Evolutionary conservation across 306 rosid species (phyloP).

Genomic region (Pyrus pyrifolia): DNA sequence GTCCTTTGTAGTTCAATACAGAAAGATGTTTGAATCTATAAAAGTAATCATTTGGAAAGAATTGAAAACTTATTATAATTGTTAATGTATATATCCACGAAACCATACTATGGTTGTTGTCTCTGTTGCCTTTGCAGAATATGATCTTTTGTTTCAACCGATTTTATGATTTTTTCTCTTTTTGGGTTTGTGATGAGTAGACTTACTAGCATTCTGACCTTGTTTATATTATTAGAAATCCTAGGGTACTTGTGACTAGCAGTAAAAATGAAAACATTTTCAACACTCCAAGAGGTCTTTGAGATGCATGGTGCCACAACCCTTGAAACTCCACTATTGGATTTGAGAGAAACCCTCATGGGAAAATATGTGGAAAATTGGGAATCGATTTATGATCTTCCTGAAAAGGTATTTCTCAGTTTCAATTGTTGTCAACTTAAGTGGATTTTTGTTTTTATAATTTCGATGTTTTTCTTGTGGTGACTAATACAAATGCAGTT

Average conservation of each 20-base stretch:
- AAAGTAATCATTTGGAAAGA: background rate
- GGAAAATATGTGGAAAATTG: slow-evolving; percentile 97
- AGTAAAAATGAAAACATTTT: slow-evolving; percentile 68
- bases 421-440: background rate
- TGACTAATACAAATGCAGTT: background rate
- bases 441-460: background rate
- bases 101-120: too few species aligned
- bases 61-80: background rate
- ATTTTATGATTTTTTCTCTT: background rate
- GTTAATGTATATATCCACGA: background rate
- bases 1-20: background rate
- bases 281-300: slow-evolving; percentile 68
- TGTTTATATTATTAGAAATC: slow-evolving; percentile 13
- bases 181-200: slow-evolving; percentile 7
- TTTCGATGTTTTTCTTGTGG: background rate
- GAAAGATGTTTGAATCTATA: background rate
- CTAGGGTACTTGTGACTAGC: slow-evolving; percentile 96
- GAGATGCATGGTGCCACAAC: slow-evolving; percentile 98
- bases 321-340: slow-evolving; percentile 91
- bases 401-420: slow-evolving; percentile 66
- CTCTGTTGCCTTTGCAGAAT: background rate
- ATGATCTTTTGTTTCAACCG: background rate
- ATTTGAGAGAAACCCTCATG: slow-evolving; percentile 85
- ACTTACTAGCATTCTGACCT: slow-evolving; percentile 27
- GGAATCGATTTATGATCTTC: slow-evolving; percentile 85